Evolutionary conservation across 345 rosid genomes (phyloP).

Genomic region (Linum lewisii): DNA sequence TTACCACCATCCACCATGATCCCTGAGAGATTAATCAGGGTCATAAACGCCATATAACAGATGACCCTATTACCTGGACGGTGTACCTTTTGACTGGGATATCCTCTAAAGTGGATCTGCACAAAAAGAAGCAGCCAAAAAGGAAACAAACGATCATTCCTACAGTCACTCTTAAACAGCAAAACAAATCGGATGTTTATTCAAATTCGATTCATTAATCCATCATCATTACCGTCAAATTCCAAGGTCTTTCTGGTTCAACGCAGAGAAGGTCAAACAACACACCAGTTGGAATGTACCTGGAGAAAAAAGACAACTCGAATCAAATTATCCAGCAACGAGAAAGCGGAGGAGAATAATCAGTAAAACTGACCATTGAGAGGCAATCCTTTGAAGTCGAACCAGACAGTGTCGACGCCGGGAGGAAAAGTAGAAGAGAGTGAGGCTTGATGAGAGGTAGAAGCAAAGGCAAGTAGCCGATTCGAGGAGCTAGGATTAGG

Average conservation of each 20-base stretch:
- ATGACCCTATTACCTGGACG: no score
- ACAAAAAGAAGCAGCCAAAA: no score
- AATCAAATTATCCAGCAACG: neutral
- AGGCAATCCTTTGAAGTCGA: conserved; percentile 83
- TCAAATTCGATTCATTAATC: neutral
- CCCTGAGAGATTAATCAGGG: no score
- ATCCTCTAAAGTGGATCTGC: conserved; percentile 93
- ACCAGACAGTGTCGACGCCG: conserved; percentile 78
- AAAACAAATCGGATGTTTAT: neutral
- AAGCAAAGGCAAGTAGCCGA: conserved; percentile 79
- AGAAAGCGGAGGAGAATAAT: neutral
- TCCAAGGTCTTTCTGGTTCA: conserved; percentile 92
- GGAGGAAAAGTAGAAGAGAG: conserved; percentile 77
- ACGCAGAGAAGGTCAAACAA: conserved; percentile 85
- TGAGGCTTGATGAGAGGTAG: conserved; percentile 57
- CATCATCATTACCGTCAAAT: conserved; percentile 47
- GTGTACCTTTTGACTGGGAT: conserved; percentile 74
- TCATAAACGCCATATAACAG: no score
- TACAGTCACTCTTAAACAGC: neutral
- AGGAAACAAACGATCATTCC: neutral
- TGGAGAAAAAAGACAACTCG: conserved; percentile 13
- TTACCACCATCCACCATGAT: no score
- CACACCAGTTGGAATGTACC: conserved; percentile 90
- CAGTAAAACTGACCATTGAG: conserved; percentile 51
- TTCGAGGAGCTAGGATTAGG: conserved; percentile 62